A percentile compares a stretch with the other conserved stretches of the same genome.
Evolutionary conservation across 2,329 filamentous ascomycete species (phyloP).

Genomic region (Clathrospora elynae): DNA sequence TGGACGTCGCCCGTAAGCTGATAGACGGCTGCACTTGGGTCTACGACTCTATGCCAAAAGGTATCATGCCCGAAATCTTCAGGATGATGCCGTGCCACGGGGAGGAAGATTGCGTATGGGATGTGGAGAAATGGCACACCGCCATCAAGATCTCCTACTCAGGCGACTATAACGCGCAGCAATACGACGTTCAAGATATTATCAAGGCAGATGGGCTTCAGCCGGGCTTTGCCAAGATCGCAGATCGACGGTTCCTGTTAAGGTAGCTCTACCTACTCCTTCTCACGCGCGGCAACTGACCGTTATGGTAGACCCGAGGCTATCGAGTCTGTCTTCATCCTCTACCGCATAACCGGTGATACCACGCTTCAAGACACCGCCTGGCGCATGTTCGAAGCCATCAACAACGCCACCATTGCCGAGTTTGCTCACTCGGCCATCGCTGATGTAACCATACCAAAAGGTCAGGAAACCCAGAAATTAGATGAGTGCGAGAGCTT

Average conservation of each 20-base stretch:
- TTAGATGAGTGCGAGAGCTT: constrained; percentile 67
- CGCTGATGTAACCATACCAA: constrained; percentile 61
- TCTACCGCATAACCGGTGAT: constrained; percentile 88
- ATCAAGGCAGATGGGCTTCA: constrained; percentile 50
- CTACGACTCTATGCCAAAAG: constrained; percentile 55
- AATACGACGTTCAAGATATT: constrained; percentile 30
- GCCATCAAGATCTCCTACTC: constrained; percentile 37
- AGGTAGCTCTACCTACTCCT: constrained; percentile 32
- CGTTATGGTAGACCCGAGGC: constrained; percentile 69
- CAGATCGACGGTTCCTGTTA: constrained; percentile 49
- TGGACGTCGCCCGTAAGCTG: constrained; percentile 57
- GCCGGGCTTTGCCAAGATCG: constrained; percentile 49
- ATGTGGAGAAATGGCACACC: constrained; percentile 51
- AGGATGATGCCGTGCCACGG: constrained; percentile 51
- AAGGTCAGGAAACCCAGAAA: constrained; percentile 33
- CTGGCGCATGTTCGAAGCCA: constrained; percentile 81
- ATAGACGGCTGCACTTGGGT: constrained; percentile 63
- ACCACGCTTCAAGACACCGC: constrained; percentile 75
- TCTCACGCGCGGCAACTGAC: not conserved
- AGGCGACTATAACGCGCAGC: constrained; percentile 15
- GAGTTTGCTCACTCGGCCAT: constrained; percentile 73
- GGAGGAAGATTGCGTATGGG: constrained; percentile 51
- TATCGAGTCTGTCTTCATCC: constrained; percentile 86
- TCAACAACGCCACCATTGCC: constrained; percentile 69
- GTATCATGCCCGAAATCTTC: constrained; percentile 61